Conservation (phyloP, 2,329 filamentous ascomycete species). For the Botrytis fragariae region DNA sequence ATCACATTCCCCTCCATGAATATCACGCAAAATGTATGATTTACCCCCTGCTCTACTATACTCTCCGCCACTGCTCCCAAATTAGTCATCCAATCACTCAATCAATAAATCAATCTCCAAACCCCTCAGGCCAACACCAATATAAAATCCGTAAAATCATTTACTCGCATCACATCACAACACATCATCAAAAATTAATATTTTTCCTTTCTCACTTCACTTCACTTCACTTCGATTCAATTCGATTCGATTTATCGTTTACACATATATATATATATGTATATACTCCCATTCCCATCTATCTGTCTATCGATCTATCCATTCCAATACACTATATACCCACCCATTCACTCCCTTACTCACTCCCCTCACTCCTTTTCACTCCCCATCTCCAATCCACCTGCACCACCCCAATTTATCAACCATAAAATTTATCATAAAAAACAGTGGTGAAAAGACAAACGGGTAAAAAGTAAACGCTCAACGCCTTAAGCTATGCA, state of each 20-base stretch:
- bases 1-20: too few species aligned
- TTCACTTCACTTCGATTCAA: background rate
- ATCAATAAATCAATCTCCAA: too few species aligned
- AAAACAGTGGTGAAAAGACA: background rate
- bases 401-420: background rate
- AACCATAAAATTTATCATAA: background rate
- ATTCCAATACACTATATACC: background rate
- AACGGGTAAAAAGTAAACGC: background rate
- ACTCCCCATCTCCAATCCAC: background rate
- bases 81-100: too few species aligned
- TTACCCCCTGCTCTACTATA: too few species aligned
- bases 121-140: too few species aligned
- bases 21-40: too few species aligned
- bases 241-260: background rate
- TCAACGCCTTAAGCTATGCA: background rate
- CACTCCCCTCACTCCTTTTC: background rate
- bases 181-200: too few species aligned
- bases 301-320: constrained; percentile 40
- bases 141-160: too few species aligned
- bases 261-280: background rate
- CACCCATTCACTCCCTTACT: background rate
- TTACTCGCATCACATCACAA: background rate
- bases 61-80: too few species aligned
- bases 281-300: constrained; percentile 34
- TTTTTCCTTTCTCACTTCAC: too few species aligned